A percentile compares a stretch with the other conserved stretches of the same genome.
Evolutionary conservation across 345 rosid species (phyloP).

Genomic region (Moringa oleifera): DNA sequence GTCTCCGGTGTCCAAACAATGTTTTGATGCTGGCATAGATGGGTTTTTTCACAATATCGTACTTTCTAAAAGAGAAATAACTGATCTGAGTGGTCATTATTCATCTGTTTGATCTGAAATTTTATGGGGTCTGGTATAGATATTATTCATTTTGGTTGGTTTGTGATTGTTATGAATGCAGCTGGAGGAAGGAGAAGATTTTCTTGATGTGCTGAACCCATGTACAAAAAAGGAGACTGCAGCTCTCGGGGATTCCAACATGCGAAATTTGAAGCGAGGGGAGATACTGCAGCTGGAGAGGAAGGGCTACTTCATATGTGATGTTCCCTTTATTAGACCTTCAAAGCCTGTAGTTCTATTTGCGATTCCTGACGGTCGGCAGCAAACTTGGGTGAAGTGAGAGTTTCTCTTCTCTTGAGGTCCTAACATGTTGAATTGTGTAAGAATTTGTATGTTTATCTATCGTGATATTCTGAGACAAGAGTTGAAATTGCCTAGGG

Average conservation of each 20-base stretch:
- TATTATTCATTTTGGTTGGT: not conserved
- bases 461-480: too few relatives aligned
- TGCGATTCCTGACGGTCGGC: constrained; percentile 60
- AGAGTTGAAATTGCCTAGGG: too few relatives aligned
- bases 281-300: constrained; percentile 65
- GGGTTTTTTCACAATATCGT: too few relatives aligned
- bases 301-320: constrained; percentile 66
- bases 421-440: too few relatives aligned
- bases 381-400: constrained; percentile 14
- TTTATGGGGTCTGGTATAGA: not conserved
- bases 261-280: constrained; percentile 55
- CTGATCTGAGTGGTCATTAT: not conserved
- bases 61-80: too few relatives aligned
- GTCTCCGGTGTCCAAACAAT: too few relatives aligned
- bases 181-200: constrained; percentile 88
- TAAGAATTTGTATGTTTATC: too few relatives aligned
- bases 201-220: constrained; percentile 56
- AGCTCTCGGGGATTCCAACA: constrained; percentile 59
- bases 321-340: constrained; percentile 48
- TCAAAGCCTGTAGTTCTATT: constrained; percentile 48
- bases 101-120: not conserved
- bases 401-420: too few relatives aligned
- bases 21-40: too few relatives aligned
- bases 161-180: constrained; percentile 17
- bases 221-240: constrained; percentile 52